Base-by-base conservation (phyloP, 1,139 yeast genomes). In the Protomyces lactucae-debilis region DNA sequence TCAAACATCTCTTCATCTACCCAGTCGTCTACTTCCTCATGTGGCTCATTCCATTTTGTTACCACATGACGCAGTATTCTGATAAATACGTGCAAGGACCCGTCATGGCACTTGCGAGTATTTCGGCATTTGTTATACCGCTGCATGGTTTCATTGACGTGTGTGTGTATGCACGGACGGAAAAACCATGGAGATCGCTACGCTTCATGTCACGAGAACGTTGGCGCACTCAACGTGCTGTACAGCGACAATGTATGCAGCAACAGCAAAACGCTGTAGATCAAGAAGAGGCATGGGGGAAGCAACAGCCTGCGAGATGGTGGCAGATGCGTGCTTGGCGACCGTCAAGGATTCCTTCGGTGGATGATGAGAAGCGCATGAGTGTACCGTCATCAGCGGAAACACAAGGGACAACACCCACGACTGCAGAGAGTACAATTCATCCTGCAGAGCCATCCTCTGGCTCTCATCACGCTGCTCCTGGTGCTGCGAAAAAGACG, bases 61-160 rank as follows among this genome's bases (percentile, higher is more conserved):
- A 28, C 23, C 63, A 63, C 55, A 57, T 63, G 55, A 52, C 57
- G 12, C 65, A 57, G n/a, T 57, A 57, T 23, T 36, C 36, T 52
- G 61, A 51, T 43, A 40, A 16, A 18, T 57, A 28, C 32, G 45
- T 56, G 8, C 16, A 35, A 9, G 37, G 36, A 21, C 65, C 65
- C 8, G 54, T 61, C n/a, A 18, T 61, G 25, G 57, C 36, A 18
- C 56, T 61, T 14, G 56, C 60, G 6, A 35, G 37, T 18, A 21
- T 52, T 9, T 25, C 61, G 21, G 51, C 65, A 5, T 55, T 55
- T 48, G 40, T 61, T 18, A 57, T 61, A 9, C 65, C 65, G 5
- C 14, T 56, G 32, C 65, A 61, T 43, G 65, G 65, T 3, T 61
- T 61, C 36, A 52, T 61, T 16, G 61, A 61, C 32, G 60, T 57